These are phyloP conservation scores for Lagenaria siceraria DNA, from an alignment of 306 rosid genomes.

Conservation along the genomic window DNA sequence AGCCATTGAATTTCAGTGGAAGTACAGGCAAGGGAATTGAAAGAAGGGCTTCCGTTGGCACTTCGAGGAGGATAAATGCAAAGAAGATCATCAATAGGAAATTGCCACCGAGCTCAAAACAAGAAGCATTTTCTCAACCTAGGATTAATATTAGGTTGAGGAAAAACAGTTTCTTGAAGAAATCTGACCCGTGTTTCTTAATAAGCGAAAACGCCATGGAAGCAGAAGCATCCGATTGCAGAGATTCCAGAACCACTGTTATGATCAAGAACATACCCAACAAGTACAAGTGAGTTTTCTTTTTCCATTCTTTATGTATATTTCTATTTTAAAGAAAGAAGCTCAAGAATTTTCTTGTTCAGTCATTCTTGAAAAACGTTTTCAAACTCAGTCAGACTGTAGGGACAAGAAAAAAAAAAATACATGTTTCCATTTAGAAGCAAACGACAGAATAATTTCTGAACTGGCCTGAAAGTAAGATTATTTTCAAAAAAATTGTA, in stretches of 20 bases:
- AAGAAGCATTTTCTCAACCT: constrained; percentile 9
- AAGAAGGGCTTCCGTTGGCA: not conserved
- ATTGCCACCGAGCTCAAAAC: not conserved
- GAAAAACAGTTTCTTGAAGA: constrained; percentile 34
- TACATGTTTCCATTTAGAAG: not conserved
- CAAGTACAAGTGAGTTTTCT: constrained; percentile 57
- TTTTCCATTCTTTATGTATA: not conserved
- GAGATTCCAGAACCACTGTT: constrained; percentile 69
- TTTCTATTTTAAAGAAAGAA: not conserved
- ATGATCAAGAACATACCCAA: constrained; percentile 97
- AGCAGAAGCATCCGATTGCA: constrained; percentile 19
- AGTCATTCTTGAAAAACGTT: not conserved
- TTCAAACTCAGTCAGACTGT: not conserved
- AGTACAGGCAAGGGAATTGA: not conserved
- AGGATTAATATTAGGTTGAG: constrained; percentile 24
- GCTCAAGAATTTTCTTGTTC: not conserved
- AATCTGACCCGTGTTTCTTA: constrained; percentile 1
- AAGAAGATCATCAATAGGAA: constrained; percentile 9
- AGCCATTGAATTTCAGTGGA: not conserved
- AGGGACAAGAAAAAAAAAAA: not conserved
- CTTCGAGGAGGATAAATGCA: constrained; percentile 9
- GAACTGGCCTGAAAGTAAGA: not conserved
- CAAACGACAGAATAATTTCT: not conserved
- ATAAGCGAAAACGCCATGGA: constrained; percentile 1
- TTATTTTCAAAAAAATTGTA: not conserved